Base-by-base conservation (phyloP, 2,329 filamentous ascomycete genomes). In the Calonectria honghensis region DNA sequence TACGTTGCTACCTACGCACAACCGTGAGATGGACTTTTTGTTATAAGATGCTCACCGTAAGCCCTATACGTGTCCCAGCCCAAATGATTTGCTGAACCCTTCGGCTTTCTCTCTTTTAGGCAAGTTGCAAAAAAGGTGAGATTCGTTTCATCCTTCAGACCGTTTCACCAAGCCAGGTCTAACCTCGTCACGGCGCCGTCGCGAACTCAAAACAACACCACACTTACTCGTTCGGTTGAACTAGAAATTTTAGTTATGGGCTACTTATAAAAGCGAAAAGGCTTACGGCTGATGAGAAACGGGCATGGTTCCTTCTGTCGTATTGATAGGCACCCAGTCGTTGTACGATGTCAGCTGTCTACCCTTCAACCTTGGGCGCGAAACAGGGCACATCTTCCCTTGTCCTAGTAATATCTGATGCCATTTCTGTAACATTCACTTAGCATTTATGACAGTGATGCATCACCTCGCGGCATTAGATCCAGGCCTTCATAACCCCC, bases 91-190 rank as follows among this genome's bases (percentile, higher is more conserved):
- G 66, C 51, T 27, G 24, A 32, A 57, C 27, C 24, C 29, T 59
- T 31, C 66, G 29, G 27, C 51, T 24, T n/a, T 45, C 29, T 68
- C 66, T 68, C 14, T 68, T 68, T 68, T 48, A 31, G 66, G 51
- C 16, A 68, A 68, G 18, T 57, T 37, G 37, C 48, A 24, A 39
- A 6, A 57, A 41, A n/a, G 14, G 41, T 45, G 50, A 31, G 20
- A 18, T 27, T 24, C 7, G 51, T 59, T 59, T 20, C 45, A 54
- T 29, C 24, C 7, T 37, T 39, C 32, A 20, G n/a, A 16, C 13
- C 18, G 24, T 31, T 57, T 7, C 50, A n/a, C 24, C 39, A n/a
- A 31, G 31, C 39, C n/a, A 37, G 37, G 6, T 16, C 61, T 66
- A 24, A 50, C 14, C n/a, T 37, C 64, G 29, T 65, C n/a, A 29